Evolutionary conservation across 768 basidiomycete genomes (phyloP).

Genomic region (Trametes cinnabarina): DNA sequence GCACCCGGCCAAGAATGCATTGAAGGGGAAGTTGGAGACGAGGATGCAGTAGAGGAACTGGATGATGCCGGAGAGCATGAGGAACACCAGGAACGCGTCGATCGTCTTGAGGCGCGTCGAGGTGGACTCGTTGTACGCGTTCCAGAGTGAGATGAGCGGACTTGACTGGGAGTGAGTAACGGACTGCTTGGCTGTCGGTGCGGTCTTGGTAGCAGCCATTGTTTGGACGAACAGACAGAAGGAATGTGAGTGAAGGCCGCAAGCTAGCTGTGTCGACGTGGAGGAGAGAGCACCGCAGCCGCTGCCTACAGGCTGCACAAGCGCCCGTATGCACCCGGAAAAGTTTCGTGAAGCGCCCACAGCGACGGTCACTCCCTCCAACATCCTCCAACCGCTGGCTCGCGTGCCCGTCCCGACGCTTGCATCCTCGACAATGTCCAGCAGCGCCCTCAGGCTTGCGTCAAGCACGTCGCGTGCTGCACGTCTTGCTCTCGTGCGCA

Average conservation of each 20-base stretch:
- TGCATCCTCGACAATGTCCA: slow-evolving; percentile 14
- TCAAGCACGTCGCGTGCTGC: slow-evolving; percentile 14
- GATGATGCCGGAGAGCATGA: slow-evolving; percentile 84
- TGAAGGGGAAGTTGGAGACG: slow-evolving; percentile 93
- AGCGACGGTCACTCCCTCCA: slow-evolving; percentile 4
- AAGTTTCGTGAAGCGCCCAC: slow-evolving; percentile 22
- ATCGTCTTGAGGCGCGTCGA: slow-evolving; percentile 88
- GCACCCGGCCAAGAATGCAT: slow-evolving; percentile 95
- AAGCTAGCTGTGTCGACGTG: slow-evolving; percentile 19
- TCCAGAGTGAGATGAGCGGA: slow-evolving; percentile 61
- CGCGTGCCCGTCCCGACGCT: slow-evolving; percentile 6
- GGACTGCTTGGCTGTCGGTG: slow-evolving; percentile 24
- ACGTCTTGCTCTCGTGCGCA: slow-evolving; percentile 15
- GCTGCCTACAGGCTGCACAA: slow-evolving; percentile 1
- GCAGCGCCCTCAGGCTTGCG: slow-evolving; percentile 17
- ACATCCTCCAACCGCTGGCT: slow-evolving; percentile 1
- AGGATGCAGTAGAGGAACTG: slow-evolving; percentile 93
- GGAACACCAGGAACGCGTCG: slow-evolving; percentile 88
- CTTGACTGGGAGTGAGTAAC: slow-evolving; percentile 18
- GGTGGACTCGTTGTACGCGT: slow-evolving; percentile 75
- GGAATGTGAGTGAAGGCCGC: slow-evolving; percentile 2
- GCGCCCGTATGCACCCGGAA: slow-evolving; percentile 18
- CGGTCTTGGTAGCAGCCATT: slow-evolving; percentile 39
- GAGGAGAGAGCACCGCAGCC: slow-evolving; percentile 17
- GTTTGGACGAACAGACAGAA: slow-evolving; percentile 2